phyloP scores from a whole-genome alignment of 352 stramenopile genomes.

The Lagenidium giganteum region DNA sequence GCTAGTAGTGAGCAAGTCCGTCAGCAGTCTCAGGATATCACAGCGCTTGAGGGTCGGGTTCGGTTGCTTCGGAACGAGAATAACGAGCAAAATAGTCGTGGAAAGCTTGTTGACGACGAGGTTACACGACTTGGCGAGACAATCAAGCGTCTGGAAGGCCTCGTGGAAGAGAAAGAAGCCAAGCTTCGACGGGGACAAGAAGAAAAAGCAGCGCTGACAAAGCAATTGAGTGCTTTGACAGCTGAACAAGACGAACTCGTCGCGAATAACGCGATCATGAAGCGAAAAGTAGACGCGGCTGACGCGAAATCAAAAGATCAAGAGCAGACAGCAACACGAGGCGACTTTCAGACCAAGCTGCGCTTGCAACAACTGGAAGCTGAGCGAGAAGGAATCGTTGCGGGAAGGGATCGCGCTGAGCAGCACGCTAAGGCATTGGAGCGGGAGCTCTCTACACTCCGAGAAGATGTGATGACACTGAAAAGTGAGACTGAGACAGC shows the following conservation, averaged over 20 bases:
- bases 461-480: constrained; percentile 9
- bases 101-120: constrained; percentile 22
- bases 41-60: constrained; percentile 19
- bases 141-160: constrained; percentile 14
- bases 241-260: constrained; percentile 16
- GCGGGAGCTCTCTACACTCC: constrained; percentile 8
- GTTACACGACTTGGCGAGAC: constrained; percentile 4
- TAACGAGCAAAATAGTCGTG: constrained; percentile 14
- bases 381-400: constrained; percentile 11
- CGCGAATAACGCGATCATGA: constrained; percentile 4
- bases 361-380: constrained; percentile 20
- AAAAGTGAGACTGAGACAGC: constrained; percentile 13
- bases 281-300: constrained; percentile 12
- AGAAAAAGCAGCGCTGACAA: constrained; percentile 10
- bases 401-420: constrained; percentile 10
- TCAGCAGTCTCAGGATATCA: constrained; percentile 18
- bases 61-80: constrained; percentile 25
- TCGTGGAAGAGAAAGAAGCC: constrained; percentile 13
- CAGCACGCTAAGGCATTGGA: constrained; percentile 14
- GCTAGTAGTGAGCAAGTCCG: constrained; percentile 13
- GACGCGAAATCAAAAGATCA: constrained; percentile 17
- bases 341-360: constrained; percentile 20
- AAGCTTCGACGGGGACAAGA: constrained; percentile 10
- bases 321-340: constrained; percentile 8
- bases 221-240: constrained; percentile 6